A percentile compares a stretch with the other conserved stretches of the same genome.
Conservation (phyloP, 2,329 filamentous ascomycete genomes). For the Amauroascus verrucosus region DNA sequence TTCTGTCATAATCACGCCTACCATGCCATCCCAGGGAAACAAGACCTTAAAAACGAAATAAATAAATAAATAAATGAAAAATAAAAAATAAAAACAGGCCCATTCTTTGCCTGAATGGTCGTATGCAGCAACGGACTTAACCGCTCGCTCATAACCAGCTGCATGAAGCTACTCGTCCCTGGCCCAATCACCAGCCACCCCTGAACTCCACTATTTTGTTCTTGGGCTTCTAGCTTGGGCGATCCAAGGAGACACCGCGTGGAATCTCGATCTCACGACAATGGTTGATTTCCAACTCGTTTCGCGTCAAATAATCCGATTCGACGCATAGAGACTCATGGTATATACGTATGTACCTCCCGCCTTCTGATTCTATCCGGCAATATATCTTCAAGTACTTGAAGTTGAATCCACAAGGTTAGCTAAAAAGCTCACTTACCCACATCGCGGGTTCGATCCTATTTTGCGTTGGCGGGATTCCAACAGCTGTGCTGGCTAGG, state of each 20-base stretch:
- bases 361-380: no score
- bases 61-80: neutral
- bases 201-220: slow-evolving; percentile 5
- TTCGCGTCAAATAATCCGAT: no score
- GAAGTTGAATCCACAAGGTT: neutral
- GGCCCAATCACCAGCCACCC: neutral
- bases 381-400: no score
- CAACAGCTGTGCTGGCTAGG: neutral
- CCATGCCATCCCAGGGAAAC: neutral
- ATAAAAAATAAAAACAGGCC: neutral
- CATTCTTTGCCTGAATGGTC: neutral
- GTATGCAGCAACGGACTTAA: slow-evolving; percentile 7
- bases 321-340: no score
- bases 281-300: neutral
- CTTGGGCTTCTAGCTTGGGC: slow-evolving; percentile 9
- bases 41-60: neutral
- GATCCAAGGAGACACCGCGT: slow-evolving; percentile 5
- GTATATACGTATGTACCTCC: no score
- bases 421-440: neutral
- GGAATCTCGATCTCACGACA: slow-evolving; percentile 1
- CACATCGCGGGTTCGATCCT: neutral
- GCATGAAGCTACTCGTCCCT: slow-evolving; percentile 3
- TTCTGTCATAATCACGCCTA: neutral
- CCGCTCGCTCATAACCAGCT: neutral
- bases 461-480: neutral